Percentiles rank a stretch among this genome's conserved stretches.
phyloP scores from a whole-genome alignment of 768 basidiomycete genomes.

The Psilocybe azurescens region DNA sequence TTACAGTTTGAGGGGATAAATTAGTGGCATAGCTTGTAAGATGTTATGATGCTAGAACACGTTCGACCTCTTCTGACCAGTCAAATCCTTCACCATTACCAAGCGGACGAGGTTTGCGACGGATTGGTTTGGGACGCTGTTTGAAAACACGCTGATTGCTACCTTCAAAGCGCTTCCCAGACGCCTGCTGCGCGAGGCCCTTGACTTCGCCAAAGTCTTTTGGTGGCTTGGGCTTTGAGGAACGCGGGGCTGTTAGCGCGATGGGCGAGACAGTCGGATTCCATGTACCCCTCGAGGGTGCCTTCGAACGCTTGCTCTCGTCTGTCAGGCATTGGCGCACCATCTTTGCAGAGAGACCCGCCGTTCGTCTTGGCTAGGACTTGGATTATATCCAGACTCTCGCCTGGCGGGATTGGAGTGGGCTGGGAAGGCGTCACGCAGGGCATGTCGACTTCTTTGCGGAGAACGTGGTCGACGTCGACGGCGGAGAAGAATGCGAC shows the following conservation, averaged over 20 bases:
- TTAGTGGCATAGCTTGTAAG: not conserved
- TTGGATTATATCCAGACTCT: conserved; percentile 74
- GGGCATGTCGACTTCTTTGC: conserved; percentile 96
- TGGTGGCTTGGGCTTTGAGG: conserved; percentile 78
- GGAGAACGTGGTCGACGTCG: conserved; percentile 86
- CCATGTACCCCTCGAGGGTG: conserved; percentile 53
- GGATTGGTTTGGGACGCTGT: conserved; percentile 18
- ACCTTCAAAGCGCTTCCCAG: conserved; percentile 46
- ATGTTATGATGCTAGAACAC: conserved; percentile 17
- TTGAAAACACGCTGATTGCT: conserved; percentile 19
- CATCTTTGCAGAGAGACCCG: conserved; percentile 69
- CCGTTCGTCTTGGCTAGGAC: conserved; percentile 72
- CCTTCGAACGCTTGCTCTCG: conserved; percentile 30
- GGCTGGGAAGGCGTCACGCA: conserved; percentile 96
- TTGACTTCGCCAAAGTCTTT: conserved; percentile 74
- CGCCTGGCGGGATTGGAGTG: conserved; percentile 81
- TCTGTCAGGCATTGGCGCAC: conserved; percentile 54
- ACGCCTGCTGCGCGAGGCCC: conserved; percentile 60
- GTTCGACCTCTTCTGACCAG: conserved; percentile 46
- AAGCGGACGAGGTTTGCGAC: conserved; percentile 32
- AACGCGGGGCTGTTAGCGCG: conserved; percentile 68
- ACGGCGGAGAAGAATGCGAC: conserved; percentile 98
- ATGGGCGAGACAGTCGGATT: conserved; percentile 68
- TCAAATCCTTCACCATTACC: conserved; percentile 49
- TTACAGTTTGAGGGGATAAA: conserved; percentile 3